These are phyloP conservation scores for Amphicarpaea edgeworthii DNA, from an alignment of 306 rosid species.

Conservation along the genomic window DNA sequence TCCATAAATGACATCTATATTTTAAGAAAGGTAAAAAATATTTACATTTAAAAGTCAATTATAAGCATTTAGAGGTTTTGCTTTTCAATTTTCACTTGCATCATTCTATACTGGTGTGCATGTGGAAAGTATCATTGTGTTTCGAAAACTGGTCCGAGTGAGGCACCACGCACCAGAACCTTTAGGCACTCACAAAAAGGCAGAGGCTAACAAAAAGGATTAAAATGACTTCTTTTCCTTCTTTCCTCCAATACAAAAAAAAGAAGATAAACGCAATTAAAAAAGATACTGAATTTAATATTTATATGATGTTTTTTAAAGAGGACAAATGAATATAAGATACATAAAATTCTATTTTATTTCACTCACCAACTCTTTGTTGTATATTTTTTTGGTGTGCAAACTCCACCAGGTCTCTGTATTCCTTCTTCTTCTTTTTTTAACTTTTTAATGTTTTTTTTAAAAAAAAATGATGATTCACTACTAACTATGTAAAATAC, in stretches of 20 bases:
- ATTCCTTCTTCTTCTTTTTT: no score
- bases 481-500: no score
- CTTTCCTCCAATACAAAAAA: background rate
- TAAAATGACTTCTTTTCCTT: no score
- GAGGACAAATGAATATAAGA: no score
- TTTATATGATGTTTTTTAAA: background rate
- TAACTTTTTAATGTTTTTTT: no score
- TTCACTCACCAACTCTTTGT: background rate
- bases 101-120: no score
- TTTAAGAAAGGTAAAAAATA: background rate
- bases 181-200: background rate
- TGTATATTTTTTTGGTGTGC: no score
- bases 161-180: background rate
- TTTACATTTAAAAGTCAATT: background rate
- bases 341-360: background rate
- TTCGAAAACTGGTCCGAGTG: background rate
- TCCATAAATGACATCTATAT: background rate
- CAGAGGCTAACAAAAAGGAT: background rate
- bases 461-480: no score
- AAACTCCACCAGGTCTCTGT: no score
- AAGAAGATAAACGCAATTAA: background rate
- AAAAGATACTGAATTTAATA: background rate
- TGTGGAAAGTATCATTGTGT: no score
- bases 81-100: background rate
- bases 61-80: background rate